Conservation (phyloP, 352 stramenopile species). For the Globisporangium solare region DNA sequence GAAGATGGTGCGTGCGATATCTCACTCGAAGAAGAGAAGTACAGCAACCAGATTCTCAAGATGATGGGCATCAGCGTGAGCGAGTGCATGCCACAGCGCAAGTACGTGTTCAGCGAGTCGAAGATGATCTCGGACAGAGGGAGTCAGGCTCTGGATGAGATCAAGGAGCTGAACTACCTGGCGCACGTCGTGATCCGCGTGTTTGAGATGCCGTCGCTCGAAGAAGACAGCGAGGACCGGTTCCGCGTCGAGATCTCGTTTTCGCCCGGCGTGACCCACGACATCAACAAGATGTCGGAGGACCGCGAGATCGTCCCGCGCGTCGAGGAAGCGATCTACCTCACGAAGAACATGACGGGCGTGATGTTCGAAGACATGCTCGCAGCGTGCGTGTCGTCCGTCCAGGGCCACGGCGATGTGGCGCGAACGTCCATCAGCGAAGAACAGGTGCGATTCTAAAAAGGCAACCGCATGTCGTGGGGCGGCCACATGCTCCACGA, state of each 20-base stretch:
- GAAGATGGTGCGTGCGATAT: slow-evolving; percentile 70
- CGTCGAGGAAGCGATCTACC: slow-evolving; percentile 72
- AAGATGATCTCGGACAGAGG: slow-evolving; percentile 78
- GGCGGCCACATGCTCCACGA: too few relatives aligned
- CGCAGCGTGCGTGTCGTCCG: slow-evolving; percentile 74
- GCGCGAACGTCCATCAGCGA: neutral
- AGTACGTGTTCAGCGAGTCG: slow-evolving; percentile 77
- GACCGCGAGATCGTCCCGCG: slow-evolving; percentile 17
- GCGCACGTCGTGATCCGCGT: slow-evolving; percentile 98
- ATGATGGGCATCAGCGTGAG: slow-evolving; percentile 82
- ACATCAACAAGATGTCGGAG: slow-evolving; percentile 17
- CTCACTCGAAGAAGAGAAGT: slow-evolving; percentile 76
- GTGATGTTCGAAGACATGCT: slow-evolving; percentile 90
- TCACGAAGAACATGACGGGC: slow-evolving; percentile 83
- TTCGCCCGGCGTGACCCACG: slow-evolving; percentile 61
- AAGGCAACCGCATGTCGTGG: too few relatives aligned
- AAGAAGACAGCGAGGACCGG: slow-evolving; percentile 78
- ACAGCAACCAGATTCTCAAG: slow-evolving; percentile 82
- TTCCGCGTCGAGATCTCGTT: slow-evolving; percentile 87
- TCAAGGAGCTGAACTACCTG: slow-evolving; percentile 97
- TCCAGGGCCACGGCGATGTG: slow-evolving; percentile 24
- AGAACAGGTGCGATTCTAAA: neutral
- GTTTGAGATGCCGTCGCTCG: slow-evolving; percentile 92
- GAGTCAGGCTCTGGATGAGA: slow-evolving; percentile 70
- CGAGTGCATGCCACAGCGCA: slow-evolving; percentile 71